A percentile compares a stretch with the other conserved stretches of the same genome.
These are phyloP conservation scores for Coemansia sp. DNA, from an alignment of 192 early-diverging fungal species.

Conservation along the genomic window DNA sequence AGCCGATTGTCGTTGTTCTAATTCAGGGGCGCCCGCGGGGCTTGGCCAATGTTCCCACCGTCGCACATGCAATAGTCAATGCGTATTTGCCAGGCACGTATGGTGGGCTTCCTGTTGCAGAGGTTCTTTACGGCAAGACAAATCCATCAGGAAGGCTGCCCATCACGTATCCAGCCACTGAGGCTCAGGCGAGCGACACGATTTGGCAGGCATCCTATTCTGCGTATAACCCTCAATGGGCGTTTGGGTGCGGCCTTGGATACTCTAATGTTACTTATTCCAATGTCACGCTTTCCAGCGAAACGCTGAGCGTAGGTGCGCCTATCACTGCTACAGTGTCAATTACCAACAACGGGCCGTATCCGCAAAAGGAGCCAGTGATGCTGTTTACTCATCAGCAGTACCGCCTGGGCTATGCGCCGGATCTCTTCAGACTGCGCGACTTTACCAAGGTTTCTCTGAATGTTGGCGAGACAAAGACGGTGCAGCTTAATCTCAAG, in stretches of 20 bases:
- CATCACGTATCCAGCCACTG: conserved; percentile 59
- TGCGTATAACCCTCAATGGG: conserved; percentile 54
- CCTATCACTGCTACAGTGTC: conserved; percentile 38
- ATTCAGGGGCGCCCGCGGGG: conserved; percentile 61
- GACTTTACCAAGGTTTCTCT: conserved; percentile 56
- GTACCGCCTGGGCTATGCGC: conserved; percentile 54
- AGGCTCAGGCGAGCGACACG: conserved; percentile 32
- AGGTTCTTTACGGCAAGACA: conserved; percentile 58
- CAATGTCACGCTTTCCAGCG: conserved; percentile 33
- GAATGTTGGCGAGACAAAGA: conserved; percentile 44
- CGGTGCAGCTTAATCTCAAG: conserved; percentile 43
- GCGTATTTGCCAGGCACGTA: conserved; percentile 64
- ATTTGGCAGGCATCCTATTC: conserved; percentile 51
- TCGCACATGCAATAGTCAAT: conserved; percentile 55
- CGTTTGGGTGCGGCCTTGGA: conserved; percentile 61
- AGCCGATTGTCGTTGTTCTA: conserved; percentile 56
- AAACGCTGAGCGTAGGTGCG: conserved; percentile 1
- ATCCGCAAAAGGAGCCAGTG: conserved; percentile 57
- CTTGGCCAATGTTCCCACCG: conserved; percentile 37
- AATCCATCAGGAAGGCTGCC: conserved; percentile 65
- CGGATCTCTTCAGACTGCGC: conserved; percentile 58
- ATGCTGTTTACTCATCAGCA: conserved; percentile 60
- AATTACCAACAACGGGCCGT: conserved; percentile 52
- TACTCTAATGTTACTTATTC: conserved; percentile 58
- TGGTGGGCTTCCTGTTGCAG: conserved; percentile 61